A percentile compares a stretch with the other conserved stretches of the same genome.
Conservation (phyloP, 345 rosid species). For the Lepidium aucheri region DNA sequence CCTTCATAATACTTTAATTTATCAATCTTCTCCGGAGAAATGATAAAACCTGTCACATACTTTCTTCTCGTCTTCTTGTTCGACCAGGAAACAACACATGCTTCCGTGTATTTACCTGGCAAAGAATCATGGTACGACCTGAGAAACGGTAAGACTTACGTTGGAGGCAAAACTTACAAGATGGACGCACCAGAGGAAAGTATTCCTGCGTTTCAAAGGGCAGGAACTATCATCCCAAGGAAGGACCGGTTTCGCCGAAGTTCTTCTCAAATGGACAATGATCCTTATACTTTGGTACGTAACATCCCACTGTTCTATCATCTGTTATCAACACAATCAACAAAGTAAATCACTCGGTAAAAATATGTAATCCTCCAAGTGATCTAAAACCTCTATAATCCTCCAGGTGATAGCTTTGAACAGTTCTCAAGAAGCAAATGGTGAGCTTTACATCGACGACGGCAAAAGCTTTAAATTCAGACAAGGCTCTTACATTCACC, state of each 20-base stretch:
- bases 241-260: constrained; percentile 87
- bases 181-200: constrained; percentile 72
- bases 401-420: constrained; percentile 87
- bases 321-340: not conserved
- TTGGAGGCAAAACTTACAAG: constrained; percentile 63
- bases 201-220: constrained; percentile 93
- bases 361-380: too few species aligned
- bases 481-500: constrained; percentile 69
- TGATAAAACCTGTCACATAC: not conserved
- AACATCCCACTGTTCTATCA: not conserved
- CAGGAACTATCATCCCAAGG: constrained; percentile 91
- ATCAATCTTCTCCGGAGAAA: not conserved
- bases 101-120: constrained; percentile 82
- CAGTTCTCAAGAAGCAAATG: constrained; percentile 81
- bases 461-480: constrained; percentile 74
- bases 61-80: not conserved
- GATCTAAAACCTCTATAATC: not conserved
- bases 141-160: constrained; percentile 56
- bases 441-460: constrained; percentile 91
- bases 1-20: not conserved
- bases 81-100: constrained; percentile 59
- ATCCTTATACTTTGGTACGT: constrained; percentile 93
- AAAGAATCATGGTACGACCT: constrained; percentile 85
- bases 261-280: constrained; percentile 88
- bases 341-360: not conserved